Evolutionary conservation across 441 rosid genomes (phyloP).

Genomic region (Flueggea neowawraea): DNA sequence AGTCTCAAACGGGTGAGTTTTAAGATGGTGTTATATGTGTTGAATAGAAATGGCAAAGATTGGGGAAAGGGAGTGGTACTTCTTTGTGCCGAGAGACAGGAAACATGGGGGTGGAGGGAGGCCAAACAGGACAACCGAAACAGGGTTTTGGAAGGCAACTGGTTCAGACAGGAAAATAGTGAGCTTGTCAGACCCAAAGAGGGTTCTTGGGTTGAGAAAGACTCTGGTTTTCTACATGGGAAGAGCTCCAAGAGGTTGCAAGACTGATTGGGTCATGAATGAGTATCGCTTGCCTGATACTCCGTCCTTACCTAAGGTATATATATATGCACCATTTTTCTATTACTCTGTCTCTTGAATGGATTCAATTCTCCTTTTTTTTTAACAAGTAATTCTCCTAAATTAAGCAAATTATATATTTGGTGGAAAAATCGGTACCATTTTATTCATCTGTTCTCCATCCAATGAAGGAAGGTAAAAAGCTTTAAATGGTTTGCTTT

Average conservation of each 20-base stretch:
- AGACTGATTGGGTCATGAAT: conserved; percentile 98
- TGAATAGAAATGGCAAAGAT: conserved; percentile 59
- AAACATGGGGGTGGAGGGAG: conserved; percentile 87
- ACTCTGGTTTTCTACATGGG: conserved; percentile 94
- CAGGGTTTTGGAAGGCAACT: conserved; percentile 97
- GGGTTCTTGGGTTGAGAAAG: conserved; percentile 70
- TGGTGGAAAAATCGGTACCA: too few species aligned
- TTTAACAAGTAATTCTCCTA: too few species aligned
- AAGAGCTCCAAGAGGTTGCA: conserved; percentile 81
- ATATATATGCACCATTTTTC: not conserved
- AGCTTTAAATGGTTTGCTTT: too few species aligned
- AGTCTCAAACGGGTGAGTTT: too few species aligned
- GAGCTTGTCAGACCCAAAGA: conserved; percentile 63
- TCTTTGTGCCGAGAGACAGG: conserved; percentile 92
- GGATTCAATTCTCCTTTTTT: too few species aligned
- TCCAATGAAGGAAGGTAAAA: too few species aligned
- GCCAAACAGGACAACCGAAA: conserved; percentile 81
- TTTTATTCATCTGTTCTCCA: too few species aligned
- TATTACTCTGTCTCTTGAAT: too few species aligned
- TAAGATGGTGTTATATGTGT: not conserved
- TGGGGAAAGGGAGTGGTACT: conserved; percentile 96
- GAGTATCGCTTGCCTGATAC: conserved; percentile 40
- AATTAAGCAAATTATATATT: too few species aligned
- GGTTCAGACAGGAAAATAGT: conserved; percentile 88
- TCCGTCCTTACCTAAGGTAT: not conserved